Conservation (phyloP, 2,329 filamentous ascomycete genomes). For the Hypoxylon sp. region DNA sequence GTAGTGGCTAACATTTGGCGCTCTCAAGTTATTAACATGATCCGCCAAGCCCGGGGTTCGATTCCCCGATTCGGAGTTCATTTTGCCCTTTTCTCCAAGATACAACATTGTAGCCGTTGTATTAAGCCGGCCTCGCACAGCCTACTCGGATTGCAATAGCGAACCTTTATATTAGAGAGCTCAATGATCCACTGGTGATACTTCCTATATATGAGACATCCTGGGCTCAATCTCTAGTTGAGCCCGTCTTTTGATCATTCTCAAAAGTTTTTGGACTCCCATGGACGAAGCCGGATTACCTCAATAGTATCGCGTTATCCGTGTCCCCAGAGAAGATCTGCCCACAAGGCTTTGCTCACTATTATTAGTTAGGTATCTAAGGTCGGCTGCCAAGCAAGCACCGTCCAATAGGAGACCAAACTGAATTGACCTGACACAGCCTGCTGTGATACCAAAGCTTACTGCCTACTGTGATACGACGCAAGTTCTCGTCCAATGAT, state of each 20-base stretch:
- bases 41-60: constrained; percentile 44
- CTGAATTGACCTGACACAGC: too few relatives aligned
- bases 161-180: neutral
- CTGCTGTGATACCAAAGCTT: too few relatives aligned
- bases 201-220: neutral
- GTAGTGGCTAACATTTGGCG: constrained; percentile 48
- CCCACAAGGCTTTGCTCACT: too few relatives aligned
- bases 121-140: neutral
- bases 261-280: neutral
- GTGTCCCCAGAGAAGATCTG: too few relatives aligned
- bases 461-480: too few relatives aligned
- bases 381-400: too few relatives aligned
- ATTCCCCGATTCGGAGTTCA: constrained; percentile 43
- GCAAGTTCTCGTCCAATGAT: neutral
- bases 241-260: neutral
- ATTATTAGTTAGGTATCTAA: too few relatives aligned
- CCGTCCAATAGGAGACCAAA: too few relatives aligned
- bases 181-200: constrained; percentile 3
- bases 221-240: neutral
- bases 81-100: neutral
- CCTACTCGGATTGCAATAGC: neutral
- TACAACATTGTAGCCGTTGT: neutral
- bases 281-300: neutral
- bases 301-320: neutral
- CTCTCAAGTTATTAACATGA: constrained; percentile 38